Conservation (phyloP, 164 flowering plant species). For the Piper longum region DNA sequence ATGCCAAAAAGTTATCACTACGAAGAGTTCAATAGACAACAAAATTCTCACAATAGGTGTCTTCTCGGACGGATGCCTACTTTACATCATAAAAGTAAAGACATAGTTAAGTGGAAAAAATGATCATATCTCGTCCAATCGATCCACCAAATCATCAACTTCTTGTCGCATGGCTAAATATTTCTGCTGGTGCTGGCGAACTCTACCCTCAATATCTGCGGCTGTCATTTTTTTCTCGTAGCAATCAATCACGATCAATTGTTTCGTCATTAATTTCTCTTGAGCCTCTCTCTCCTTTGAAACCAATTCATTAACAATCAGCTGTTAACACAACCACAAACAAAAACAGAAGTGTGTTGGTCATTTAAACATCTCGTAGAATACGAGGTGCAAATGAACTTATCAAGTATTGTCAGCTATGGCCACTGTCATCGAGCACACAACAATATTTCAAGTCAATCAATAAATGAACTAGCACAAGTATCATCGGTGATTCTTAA, state of each 20-base stretch:
- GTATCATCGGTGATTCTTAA: no score
- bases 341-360: no score
- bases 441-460: no score
- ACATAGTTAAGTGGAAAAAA: not conserved
- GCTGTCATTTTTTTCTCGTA: slow-evolving; percentile 70
- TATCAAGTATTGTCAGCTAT: no score
- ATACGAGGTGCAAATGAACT: no score
- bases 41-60: not conserved
- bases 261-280: slow-evolving; percentile 68
- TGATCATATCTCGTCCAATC: slow-evolving; percentile 49
- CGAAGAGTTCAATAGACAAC: not conserved
- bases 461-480: no score
- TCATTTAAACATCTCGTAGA: no score
- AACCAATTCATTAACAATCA: slow-evolving; percentile 72
- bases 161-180: slow-evolving; percentile 58
- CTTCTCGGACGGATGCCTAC: not conserved
- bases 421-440: no score
- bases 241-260: slow-evolving; percentile 60
- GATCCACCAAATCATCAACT: slow-evolving; percentile 76
- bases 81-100: not conserved
- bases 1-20: no score
- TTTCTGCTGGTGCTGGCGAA: slow-evolving; percentile 62
- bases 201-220: slow-evolving; percentile 58
- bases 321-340: not conserved
- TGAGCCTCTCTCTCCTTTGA: slow-evolving; percentile 77